Percentiles rank a stretch among this genome's conserved stretches.
phyloP scores from a whole-genome alignment of 148 eudicot species.

The Vaccinium vitisidaea region DNA sequence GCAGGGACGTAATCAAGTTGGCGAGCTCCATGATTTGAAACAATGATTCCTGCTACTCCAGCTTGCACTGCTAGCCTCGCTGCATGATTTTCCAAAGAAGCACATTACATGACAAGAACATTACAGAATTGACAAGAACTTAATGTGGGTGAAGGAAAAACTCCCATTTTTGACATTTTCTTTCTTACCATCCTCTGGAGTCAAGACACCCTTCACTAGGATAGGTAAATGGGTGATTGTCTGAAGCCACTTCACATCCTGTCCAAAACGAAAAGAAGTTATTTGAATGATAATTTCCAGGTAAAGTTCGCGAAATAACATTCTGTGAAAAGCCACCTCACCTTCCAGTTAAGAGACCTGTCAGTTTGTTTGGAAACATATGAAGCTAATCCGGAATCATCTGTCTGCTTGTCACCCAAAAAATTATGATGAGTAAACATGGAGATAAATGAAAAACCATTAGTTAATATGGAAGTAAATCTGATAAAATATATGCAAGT shows the following conservation, averaged over 20 bases:
- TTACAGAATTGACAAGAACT: background rate
- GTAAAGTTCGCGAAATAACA: background rate
- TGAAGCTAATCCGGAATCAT: constrained; percentile 77
- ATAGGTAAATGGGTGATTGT: constrained; percentile 82
- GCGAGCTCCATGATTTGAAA: constrained; percentile 44
- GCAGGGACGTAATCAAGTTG: constrained; percentile 41
- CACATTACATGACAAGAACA: background rate
- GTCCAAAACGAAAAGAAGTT: constrained; percentile 6
- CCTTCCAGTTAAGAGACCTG: constrained; percentile 84
- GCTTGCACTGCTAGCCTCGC: constrained; percentile 27
- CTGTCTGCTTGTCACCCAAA: constrained; percentile 41
- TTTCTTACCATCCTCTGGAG: constrained; percentile 82
- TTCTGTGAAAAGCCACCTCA: constrained; percentile 7
- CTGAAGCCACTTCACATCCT: constrained; percentile 98
- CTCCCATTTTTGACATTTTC: background rate
- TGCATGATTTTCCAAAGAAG: constrained; percentile 14
- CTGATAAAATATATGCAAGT: background rate
- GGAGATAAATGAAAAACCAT: background rate
- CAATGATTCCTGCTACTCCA: constrained; percentile 39
- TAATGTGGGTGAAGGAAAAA: background rate
- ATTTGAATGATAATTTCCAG: background rate
- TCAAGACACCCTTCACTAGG: constrained; percentile 88
- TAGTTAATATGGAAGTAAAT: background rate
- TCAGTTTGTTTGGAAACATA: constrained; percentile 70
- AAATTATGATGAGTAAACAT: background rate